These are phyloP conservation scores for Malus orientalis DNA, from an alignment of 306 rosid species.

Conservation along the genomic window DNA sequence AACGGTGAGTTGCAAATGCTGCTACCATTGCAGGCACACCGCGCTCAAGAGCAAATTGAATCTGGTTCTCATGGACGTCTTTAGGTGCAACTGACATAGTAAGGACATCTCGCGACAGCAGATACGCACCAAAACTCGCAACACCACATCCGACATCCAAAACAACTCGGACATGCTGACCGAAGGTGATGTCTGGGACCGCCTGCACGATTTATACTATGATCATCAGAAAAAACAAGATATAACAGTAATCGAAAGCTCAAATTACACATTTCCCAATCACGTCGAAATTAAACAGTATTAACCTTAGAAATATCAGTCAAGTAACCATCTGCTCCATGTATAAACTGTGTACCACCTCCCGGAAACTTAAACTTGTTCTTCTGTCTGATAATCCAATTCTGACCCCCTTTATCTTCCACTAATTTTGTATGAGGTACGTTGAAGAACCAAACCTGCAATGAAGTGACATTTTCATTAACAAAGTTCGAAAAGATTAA, in stretches of 20 bases:
- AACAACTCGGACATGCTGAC: slow-evolving; percentile 62
- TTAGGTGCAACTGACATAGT: slow-evolving; percentile 92
- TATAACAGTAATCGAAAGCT: background rate
- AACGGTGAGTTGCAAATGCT: slow-evolving; percentile 81
- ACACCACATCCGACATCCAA: slow-evolving; percentile 96
- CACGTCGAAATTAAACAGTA: slow-evolving; percentile 1
- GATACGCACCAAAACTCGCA: slow-evolving; percentile 92
- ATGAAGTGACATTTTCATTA: background rate
- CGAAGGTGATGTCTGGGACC: slow-evolving; percentile 82
- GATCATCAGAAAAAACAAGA: too few species aligned
- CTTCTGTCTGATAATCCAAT: slow-evolving; percentile 66
- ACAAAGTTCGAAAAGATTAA: slow-evolving; percentile 5
- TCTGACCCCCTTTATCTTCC: slow-evolving; percentile 95
- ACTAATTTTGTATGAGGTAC: slow-evolving; percentile 93
- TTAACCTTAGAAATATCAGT: slow-evolving; percentile 72
- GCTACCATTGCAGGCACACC: slow-evolving; percentile 95
- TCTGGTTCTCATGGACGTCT: slow-evolving; percentile 96
- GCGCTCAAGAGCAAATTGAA: slow-evolving; percentile 98
- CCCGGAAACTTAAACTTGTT: slow-evolving; percentile 88
- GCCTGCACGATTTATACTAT: slow-evolving; percentile 37
- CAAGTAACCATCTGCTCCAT: slow-evolving; percentile 88
- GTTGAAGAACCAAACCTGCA: slow-evolving; percentile 83
- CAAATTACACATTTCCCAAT: background rate
- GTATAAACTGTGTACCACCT: slow-evolving; percentile 96
- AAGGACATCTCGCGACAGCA: slow-evolving; percentile 65